phyloP scores from a whole-genome alignment of 352 stramenopile species.

The Phytophthora boehmeriae region DNA sequence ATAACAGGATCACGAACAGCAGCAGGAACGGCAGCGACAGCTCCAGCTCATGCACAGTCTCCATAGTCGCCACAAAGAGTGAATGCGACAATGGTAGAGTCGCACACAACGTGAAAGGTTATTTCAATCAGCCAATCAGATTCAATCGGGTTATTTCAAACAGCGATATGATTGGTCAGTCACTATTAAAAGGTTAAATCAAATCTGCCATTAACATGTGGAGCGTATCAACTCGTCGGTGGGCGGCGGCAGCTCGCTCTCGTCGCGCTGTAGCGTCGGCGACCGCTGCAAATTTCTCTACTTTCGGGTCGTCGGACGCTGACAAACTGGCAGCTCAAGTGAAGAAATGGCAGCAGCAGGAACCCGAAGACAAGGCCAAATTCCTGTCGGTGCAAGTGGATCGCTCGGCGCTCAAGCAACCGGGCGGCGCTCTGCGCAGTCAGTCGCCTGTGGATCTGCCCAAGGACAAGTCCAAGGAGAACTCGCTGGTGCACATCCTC shows the following conservation, averaged over 20 bases:
- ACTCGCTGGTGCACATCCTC: constrained; percentile 77
- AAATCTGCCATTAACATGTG: constrained; percentile 23
- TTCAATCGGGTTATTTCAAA: neutral
- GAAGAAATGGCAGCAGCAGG: constrained; percentile 66
- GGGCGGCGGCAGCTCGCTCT: neutral
- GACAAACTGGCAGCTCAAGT: constrained; percentile 43
- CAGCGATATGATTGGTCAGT: neutral
- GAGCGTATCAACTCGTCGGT: constrained; percentile 27
- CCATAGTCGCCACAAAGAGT: constrained; percentile 13
- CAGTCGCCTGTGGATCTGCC: constrained; percentile 31
- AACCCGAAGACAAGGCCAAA: constrained; percentile 52
- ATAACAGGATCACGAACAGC: constrained; percentile 52
- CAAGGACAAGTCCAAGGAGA: constrained; percentile 64
- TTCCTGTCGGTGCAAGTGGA: constrained; percentile 71
- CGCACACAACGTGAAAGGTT: neutral
- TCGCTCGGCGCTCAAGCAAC: constrained; percentile 74
- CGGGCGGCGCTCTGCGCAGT: constrained; percentile 29
- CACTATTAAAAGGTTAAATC: neutral
- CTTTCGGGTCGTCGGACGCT: neutral
- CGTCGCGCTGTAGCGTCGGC: constrained; percentile 3
- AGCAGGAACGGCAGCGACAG: constrained; percentile 45
- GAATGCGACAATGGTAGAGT: constrained; percentile 10
- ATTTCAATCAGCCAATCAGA: neutral
- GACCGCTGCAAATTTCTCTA: constrained; percentile 15
- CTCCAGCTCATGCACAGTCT: constrained; percentile 39